Conservation (phyloP, 495 filamentous ascomycete species). For the Xylaria acuta region DNA sequence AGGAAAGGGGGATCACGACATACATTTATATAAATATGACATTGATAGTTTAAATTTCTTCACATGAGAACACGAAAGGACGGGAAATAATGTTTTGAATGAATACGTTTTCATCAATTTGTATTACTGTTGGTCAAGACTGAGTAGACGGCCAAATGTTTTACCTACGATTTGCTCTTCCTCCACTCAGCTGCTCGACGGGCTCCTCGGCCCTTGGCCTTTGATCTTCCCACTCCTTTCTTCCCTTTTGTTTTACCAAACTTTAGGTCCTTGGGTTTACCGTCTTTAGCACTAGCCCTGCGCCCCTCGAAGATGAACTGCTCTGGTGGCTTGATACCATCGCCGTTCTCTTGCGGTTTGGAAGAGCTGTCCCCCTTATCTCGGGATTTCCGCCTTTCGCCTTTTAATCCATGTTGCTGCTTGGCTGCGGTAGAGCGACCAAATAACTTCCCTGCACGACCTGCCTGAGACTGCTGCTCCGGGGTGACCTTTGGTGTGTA, state of each 20-base stretch:
- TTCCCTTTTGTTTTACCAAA: slow-evolving; percentile 64
- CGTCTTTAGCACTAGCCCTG: slow-evolving; percentile 72
- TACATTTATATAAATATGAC: not conserved
- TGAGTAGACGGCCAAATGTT: not conserved
- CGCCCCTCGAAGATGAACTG: slow-evolving; percentile 88
- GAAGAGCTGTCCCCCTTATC: slow-evolving; percentile 14
- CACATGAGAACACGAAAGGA: not conserved
- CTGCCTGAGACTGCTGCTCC: slow-evolving; percentile 73
- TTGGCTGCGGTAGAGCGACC: slow-evolving; percentile 78
- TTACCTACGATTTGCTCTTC: slow-evolving; percentile 39
- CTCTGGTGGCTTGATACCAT: slow-evolving; percentile 63
- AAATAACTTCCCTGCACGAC: slow-evolving; percentile 81
- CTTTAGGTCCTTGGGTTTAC: slow-evolving; percentile 66
- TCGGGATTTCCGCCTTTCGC: slow-evolving; percentile 42
- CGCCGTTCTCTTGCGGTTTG: slow-evolving; percentile 30
- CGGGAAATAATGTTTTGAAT: not conserved
- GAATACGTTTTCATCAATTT: slow-evolving; percentile 1
- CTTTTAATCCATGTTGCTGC: slow-evolving; percentile 51
- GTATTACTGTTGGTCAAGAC: slow-evolving; percentile 15
- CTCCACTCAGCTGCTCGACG: slow-evolving; percentile 73
- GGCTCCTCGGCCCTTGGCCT: slow-evolving; percentile 58
- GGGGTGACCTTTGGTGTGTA: slow-evolving; percentile 70
- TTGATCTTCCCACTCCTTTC: slow-evolving; percentile 56
- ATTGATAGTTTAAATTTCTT: not conserved
- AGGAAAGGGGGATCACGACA: not conserved